These are phyloP conservation scores for Barbatosphaeria neglecta DNA, from an alignment of 495 filamentous ascomycete genomes.

Conservation along the genomic window DNA sequence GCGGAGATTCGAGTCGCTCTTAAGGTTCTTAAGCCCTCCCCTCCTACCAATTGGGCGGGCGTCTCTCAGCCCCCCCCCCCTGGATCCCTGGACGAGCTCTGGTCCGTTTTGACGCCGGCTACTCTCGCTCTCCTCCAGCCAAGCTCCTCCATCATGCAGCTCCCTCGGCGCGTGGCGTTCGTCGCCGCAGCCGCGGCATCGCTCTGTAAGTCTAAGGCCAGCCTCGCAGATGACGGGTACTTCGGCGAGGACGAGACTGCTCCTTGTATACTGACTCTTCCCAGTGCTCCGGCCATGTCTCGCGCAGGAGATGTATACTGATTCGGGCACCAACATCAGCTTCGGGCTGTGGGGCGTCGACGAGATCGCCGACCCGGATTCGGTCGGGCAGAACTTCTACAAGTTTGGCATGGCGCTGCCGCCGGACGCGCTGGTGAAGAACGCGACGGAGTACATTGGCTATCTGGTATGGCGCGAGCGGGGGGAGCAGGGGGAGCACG, in stretches of 20 bases:
- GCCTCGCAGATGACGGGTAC: too few relatives aligned
- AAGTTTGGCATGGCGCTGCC: constrained; percentile 49
- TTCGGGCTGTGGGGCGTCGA: constrained; percentile 27
- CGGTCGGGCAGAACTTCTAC: constrained; percentile 22
- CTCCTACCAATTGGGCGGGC: not conserved
- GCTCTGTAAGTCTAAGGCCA: constrained; percentile 21
- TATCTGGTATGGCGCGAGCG: constrained; percentile 35
- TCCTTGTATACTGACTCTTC: too few relatives aligned
- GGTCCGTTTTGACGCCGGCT: not conserved
- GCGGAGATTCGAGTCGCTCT: not conserved
- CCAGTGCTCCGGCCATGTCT: constrained; percentile 11
- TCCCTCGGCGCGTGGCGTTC: constrained; percentile 14
- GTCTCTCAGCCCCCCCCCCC: not conserved
- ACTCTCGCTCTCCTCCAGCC: not conserved
- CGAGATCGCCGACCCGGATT: constrained; percentile 9
- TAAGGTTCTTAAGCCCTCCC: not conserved
- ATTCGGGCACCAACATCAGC: constrained; percentile 27
- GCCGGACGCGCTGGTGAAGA: constrained; percentile 31
- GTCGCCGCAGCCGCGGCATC: constrained; percentile 15
- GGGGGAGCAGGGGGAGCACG: too few relatives aligned
- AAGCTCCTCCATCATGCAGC: constrained; percentile 14
- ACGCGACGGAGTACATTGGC: constrained; percentile 49
- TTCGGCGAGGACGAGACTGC: too few relatives aligned
- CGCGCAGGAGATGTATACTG: constrained; percentile 25
- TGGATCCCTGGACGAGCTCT: not conserved